These are phyloP conservation scores for Tetracentron sinense DNA, from an alignment of 164 flowering plant genomes.

Conservation along the genomic window DNA sequence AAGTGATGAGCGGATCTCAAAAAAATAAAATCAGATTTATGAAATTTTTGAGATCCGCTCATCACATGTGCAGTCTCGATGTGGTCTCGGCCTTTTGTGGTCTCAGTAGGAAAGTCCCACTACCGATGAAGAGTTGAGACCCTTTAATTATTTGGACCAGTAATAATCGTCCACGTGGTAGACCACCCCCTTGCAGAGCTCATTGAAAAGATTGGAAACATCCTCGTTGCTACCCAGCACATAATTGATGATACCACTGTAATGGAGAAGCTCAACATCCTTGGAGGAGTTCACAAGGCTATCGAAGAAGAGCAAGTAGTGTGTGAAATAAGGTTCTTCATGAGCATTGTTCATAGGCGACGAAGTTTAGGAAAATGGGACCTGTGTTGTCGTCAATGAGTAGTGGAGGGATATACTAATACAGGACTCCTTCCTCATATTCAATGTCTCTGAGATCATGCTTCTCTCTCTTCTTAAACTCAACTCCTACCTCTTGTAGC, in stretches of 20 bases:
- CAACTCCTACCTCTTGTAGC: slow-evolving; percentile 26
- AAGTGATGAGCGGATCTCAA: too few relatives aligned
- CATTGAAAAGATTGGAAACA: slow-evolving; percentile 25
- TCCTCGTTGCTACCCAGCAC: slow-evolving; percentile 24
- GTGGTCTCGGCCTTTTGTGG: too few relatives aligned
- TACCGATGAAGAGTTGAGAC: too few relatives aligned
- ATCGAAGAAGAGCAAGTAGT: slow-evolving; percentile 26
- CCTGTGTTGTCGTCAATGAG: slow-evolving; percentile 24
- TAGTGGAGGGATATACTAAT: slow-evolving; percentile 28
- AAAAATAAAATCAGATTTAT: too few relatives aligned
- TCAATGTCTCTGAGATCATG: slow-evolving; percentile 21
- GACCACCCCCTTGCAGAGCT: slow-evolving; percentile 21
- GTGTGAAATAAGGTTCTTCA: slow-evolving; percentile 20
- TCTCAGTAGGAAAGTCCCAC: too few relatives aligned
- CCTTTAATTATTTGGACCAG: slow-evolving; percentile 12
- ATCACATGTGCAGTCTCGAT: too few relatives aligned
- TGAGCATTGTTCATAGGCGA: slow-evolving; percentile 33
- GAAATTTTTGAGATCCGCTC: too few relatives aligned
- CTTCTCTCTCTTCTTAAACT: slow-evolving; percentile 3
- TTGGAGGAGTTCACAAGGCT: slow-evolving; percentile 19
- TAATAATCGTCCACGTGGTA: slow-evolving; percentile 16
- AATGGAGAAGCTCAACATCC: slow-evolving; percentile 31
- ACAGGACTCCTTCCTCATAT: slow-evolving; percentile 16
- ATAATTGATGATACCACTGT: slow-evolving; percentile 23
- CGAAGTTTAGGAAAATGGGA: slow-evolving; percentile 25